Evolutionary conservation across 257 asterid species (phyloP).

Genomic region (Jaltomata sinuosa): DNA sequence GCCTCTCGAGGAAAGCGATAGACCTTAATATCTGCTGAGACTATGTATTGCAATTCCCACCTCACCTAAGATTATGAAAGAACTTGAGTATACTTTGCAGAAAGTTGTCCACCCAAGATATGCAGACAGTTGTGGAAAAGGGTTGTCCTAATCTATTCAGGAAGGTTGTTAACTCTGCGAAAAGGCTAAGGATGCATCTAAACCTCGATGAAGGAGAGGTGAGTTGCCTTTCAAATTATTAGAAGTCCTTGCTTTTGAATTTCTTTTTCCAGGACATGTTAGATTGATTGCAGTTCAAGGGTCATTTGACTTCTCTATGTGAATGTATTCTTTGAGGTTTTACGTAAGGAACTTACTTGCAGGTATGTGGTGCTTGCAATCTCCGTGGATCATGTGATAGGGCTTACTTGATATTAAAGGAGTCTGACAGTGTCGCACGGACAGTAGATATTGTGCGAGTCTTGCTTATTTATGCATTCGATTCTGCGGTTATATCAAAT

Average conservation of each 20-base stretch:
- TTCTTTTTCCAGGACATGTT: not conserved
- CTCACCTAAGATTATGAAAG: not conserved
- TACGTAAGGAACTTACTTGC: constrained; percentile 2
- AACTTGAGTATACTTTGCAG: constrained; percentile 27
- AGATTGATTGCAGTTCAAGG: not conserved
- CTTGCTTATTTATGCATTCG: constrained; percentile 58
- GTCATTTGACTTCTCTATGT: not conserved
- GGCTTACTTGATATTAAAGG: constrained; percentile 52
- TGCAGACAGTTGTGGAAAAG: constrained; percentile 58
- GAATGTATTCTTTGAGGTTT: not conserved
- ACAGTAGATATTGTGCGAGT: constrained; percentile 80
- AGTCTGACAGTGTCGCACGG: constrained; percentile 58
- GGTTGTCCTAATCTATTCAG: constrained; percentile 76
- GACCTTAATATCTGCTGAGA: not conserved
- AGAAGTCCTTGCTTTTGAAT: not conserved
- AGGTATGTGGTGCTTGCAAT: constrained; percentile 78
- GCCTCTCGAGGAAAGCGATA: not conserved
- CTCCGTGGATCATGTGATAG: constrained; percentile 88
- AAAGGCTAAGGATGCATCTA: constrained; percentile 74
- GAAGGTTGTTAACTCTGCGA: constrained; percentile 80
- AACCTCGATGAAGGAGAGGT: constrained; percentile 79
- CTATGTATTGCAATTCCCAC: not conserved
- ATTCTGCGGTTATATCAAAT: constrained; percentile 45
- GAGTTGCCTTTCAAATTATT: constrained; percentile 11
- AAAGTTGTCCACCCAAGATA: constrained; percentile 53